Percentiles rank a stretch among this genome's conserved stretches.
Evolutionary conservation across 2,329 filamentous ascomycete genomes (phyloP).

Genomic region (Colletotrichum plurivorum): DNA sequence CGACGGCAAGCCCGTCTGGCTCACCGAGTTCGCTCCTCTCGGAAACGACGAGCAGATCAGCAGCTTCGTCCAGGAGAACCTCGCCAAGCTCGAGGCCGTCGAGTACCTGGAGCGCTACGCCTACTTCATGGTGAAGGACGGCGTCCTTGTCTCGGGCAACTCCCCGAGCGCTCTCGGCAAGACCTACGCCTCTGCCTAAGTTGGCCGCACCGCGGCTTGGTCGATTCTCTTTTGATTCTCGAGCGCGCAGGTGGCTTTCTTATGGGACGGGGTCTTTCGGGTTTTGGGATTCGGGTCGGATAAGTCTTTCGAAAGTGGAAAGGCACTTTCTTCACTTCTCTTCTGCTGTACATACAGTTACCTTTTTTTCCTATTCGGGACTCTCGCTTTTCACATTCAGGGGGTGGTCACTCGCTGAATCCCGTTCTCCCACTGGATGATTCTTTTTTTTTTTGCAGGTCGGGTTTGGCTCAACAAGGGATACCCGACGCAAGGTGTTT

Average conservation of each 20-base stretch:
- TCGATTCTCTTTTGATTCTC: slow-evolving; percentile 19
- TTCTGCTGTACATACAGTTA: slow-evolving; percentile 54
- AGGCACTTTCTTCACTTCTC: slow-evolving; percentile 37
- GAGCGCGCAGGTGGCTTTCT: neutral
- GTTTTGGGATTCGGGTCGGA: slow-evolving; percentile 12
- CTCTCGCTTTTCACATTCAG: slow-evolving; percentile 39
- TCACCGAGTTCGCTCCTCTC: slow-evolving; percentile 75
- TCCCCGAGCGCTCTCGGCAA: slow-evolving; percentile 63
- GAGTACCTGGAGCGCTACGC: slow-evolving; percentile 69
- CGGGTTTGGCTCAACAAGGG: slow-evolving; percentile 33
- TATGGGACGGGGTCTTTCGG: neutral
- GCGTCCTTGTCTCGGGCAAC: slow-evolving; percentile 57
- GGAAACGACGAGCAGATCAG: slow-evolving; percentile 59
- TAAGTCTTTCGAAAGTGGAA: slow-evolving; percentile 1
- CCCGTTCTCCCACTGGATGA: slow-evolving; percentile 36
- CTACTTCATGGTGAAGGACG: slow-evolving; percentile 67
- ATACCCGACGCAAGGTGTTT: slow-evolving; percentile 41
- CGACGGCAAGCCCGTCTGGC: slow-evolving; percentile 68
- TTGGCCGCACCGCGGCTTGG: neutral
- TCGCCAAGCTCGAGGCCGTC: slow-evolving; percentile 63
- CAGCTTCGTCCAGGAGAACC: slow-evolving; percentile 64
- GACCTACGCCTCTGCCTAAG: slow-evolving; percentile 60
- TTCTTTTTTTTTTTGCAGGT: slow-evolving; percentile 25
- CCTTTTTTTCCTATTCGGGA: slow-evolving; percentile 37
- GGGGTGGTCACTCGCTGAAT: slow-evolving; percentile 41